Evolutionary conservation across 805 yeast genomes (phyloP), one percentile per base, ranked within the genome.

Genomic region (Wickerhamiella dianesei): DNA sequence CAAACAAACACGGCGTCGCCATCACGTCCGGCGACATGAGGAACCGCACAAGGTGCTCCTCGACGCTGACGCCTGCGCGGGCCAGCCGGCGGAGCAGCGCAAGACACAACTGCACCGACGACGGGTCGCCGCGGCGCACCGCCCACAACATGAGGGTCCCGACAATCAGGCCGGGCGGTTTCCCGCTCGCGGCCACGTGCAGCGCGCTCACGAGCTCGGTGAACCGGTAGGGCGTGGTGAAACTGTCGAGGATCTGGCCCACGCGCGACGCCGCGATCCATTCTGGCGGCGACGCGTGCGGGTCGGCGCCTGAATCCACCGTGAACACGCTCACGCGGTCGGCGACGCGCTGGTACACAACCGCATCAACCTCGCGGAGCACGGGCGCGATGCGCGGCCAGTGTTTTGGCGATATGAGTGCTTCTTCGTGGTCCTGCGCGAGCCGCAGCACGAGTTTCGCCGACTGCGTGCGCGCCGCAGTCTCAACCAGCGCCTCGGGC

Each of bases 211-310:
- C 40, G 21, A 61, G 50, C n/a, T 47, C 55, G 4, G 48, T 43
- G 12, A 52, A 36, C 21, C 48, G 48, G 44, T 47, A 56, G 2
- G 64, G 63, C 13, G 56, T 44, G 9, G 48, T 39, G 20, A 58
- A 55, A 21, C 54, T 48, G 50, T 67, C 67, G 13, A 71, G 54
- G 16, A 56, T 19, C 4, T 25, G 14, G 19, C 48, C 56, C 4
- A 52, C 43, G 16, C 42, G 8, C 18, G 40, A 19, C n/a, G 51
- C 36, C 19, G 48, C 35, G 37, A 17, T 50, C 59, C 55, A 46
- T 44, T 48, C 21, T 17, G 21, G 14, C 44, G 50, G 43, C 40
- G 22, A 29, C 39, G 19, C 52, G 16, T 44, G 40, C 9, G 45
- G 35, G 19, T 51, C 52, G 6, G 14, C 29, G 29, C 22, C 22